A percentile compares a stretch with the other conserved stretches of the same genome.
These are phyloP conservation scores for Lentinula novae-zelandiae DNA, from an alignment of 1,284 basidiomycete genomes.

Conservation along the genomic window DNA sequence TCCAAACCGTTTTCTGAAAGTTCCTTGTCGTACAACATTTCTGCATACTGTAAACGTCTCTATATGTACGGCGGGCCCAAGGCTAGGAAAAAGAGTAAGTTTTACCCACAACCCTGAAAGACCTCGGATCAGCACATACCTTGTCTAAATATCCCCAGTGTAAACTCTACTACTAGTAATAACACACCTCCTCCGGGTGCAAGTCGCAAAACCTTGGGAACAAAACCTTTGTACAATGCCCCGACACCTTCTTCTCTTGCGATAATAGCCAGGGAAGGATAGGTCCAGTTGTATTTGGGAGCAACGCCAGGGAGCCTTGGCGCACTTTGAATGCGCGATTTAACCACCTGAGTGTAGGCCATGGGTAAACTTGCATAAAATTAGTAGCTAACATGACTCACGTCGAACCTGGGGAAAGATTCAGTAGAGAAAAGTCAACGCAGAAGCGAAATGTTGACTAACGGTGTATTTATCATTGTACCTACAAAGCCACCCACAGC, in stretches of 20 bases:
- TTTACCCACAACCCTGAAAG: background rate
- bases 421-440: background rate
- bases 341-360: constrained; percentile 70
- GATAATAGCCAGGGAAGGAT: constrained; percentile 77
- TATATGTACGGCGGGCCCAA: constrained; percentile 35
- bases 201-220: constrained; percentile 81
- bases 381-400: constrained; percentile 23
- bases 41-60: background rate
- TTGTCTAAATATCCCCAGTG: constrained; percentile 69
- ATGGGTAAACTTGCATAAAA: background rate
- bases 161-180: constrained; percentile 87
- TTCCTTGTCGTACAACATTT: background rate
- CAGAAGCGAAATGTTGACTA: constrained; percentile 23
- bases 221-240: constrained; percentile 94
- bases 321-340: constrained; percentile 89
- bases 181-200: constrained; percentile 95
- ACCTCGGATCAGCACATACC: constrained; percentile 38
- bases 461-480: constrained; percentile 78
- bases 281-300: constrained; percentile 93
- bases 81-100: constrained; percentile 19
- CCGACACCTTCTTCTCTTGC: constrained; percentile 86
- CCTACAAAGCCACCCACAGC: constrained; percentile 90
- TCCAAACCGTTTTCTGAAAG: background rate
- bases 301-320: constrained; percentile 60
- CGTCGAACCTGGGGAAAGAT: constrained; percentile 47